Evolutionary conservation across 257 asterid genomes (phyloP), one percentile per base, ranked within the genome.

Genomic region (Capsicum pubescens): DNA sequence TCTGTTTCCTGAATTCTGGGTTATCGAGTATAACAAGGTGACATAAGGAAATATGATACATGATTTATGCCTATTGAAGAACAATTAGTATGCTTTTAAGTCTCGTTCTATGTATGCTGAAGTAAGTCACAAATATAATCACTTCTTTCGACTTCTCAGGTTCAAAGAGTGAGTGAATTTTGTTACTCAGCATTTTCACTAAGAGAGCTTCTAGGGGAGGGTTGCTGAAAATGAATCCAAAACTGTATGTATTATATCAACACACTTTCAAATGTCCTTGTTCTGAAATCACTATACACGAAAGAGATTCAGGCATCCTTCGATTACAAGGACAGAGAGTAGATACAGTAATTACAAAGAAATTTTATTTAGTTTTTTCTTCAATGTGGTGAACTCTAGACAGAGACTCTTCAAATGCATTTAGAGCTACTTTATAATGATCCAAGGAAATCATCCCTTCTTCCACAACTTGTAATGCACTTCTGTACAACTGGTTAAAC

Each of bases 381-480:
- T 88, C 92, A 79, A 83, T 80, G 80, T 66, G 74, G 69, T 93
- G 93, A 88, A 95, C 93, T 90, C 91, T 90, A 60, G 89, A 86
- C 57, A 95, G 83, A 3, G 93, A 91, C 86, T 92, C 98, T 66
- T 92, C 92, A 54, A 95, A 85, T n/a, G 91, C 92, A 74, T 63
- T 78, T 72, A 92, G 19, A 4, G 95, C 97, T 35, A 85, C 94
- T 88, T 88, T 92, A 82, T 92, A 93, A 89, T 89, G 98, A 82
- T 95, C 94, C 3, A 89, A 44, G n/a, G 97, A 95, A 61, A 91
- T 82, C 36, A 84, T 93, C 8, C 98, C 98, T 83, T 95, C 97
- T 91, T 93, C 97, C 89, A 93, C 96, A 26, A 92, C 94, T 85
- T 90, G 97, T 90, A 95, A 80, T 48, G 96, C 97, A 74, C 94